A percentile compares a stretch with the other conserved stretches of the same genome.
Evolutionary conservation across 441 rosid genomes (phyloP).

Genomic region (Populus hybrid): DNA sequence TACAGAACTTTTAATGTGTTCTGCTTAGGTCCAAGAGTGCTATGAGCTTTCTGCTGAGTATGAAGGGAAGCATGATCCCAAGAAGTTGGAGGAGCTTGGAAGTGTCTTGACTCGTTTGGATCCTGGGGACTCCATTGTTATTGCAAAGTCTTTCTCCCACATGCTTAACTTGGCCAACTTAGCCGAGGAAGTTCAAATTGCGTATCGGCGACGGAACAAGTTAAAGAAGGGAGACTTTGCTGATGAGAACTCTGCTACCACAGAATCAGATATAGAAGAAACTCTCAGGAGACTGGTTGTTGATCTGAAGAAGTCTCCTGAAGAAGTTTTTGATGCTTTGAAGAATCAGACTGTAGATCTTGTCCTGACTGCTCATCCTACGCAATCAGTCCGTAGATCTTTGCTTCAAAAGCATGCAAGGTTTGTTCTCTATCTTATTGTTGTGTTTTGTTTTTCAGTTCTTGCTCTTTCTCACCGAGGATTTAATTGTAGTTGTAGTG

Average conservation of each 20-base stretch:
- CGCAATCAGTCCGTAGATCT: slow-evolving; percentile 91
- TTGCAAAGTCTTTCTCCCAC: slow-evolving; percentile 79
- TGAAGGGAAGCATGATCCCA: too few relatives aligned
- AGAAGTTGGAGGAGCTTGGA: slow-evolving; percentile 11
- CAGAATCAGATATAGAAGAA: slow-evolving; percentile 92
- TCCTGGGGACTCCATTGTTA: slow-evolving; percentile 89
- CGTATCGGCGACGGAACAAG: slow-evolving; percentile 41
- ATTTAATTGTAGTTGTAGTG: background rate
- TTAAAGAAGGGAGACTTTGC: slow-evolving; percentile 63
- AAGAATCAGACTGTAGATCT: slow-evolving; percentile 97
- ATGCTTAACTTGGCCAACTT: slow-evolving; percentile 96
- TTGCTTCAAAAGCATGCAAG: slow-evolving; percentile 93
- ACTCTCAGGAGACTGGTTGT: slow-evolving; percentile 77
- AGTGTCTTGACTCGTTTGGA: slow-evolving; percentile 76
- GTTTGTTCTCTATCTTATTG: slow-evolving; percentile 28
- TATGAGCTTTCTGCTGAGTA: too few relatives aligned
- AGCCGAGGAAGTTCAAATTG: slow-evolving; percentile 94
- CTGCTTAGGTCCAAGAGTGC: slow-evolving; percentile 56
- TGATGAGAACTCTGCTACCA: slow-evolving; percentile 81
- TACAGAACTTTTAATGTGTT: background rate
- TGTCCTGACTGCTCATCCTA: slow-evolving; percentile 97
- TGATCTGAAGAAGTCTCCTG: slow-evolving; percentile 77
- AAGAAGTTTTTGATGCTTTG: slow-evolving; percentile 84
- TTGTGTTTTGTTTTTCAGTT: background rate
- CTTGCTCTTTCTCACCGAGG: background rate